Percentiles rank a stretch among this genome's conserved stretches.
phyloP scores from a whole-genome alignment of 1,284 basidiomycete species.

The Trichosporon ovoides region DNA sequence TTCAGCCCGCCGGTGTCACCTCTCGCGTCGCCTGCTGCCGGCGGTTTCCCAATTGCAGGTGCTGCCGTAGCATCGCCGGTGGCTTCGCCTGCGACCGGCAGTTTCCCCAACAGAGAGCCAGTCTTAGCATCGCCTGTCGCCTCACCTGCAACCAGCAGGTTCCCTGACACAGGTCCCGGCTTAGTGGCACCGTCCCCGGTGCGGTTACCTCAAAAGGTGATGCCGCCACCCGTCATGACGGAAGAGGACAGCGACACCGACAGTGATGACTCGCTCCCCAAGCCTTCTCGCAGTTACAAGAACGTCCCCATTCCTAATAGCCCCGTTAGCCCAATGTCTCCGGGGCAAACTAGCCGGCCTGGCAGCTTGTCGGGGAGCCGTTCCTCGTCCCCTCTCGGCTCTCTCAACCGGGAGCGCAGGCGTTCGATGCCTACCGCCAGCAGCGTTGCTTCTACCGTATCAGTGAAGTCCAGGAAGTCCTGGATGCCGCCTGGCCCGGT shows the following conservation, averaged over 20 bases:
- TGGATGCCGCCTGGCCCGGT: conserved; percentile 2
- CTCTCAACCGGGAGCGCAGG: not conserved
- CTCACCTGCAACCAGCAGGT: not conserved
- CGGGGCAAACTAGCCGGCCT: not conserved
- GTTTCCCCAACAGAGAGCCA: not conserved
- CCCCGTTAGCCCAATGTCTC: not conserved
- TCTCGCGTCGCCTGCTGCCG: not conserved
- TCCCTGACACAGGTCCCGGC: not conserved
- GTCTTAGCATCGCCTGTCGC: not conserved
- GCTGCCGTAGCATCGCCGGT: not conserved
- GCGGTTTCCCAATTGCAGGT: not conserved
- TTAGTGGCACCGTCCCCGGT: not conserved
- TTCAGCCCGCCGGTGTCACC: not conserved
- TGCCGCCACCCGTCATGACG: not conserved
- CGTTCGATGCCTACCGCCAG: not conserved
- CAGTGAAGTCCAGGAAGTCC: not conserved
- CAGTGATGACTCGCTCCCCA: not conserved
- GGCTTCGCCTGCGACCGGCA: not conserved
- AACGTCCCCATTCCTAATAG: too few relatives aligned
- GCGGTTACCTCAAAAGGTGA: not conserved
- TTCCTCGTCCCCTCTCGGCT: not conserved
- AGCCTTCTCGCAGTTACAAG: not conserved
- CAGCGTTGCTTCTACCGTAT: not conserved
- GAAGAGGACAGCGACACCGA: not conserved
- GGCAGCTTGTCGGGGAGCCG: not conserved